These are phyloP conservation scores for Carex myosuroides DNA, from an alignment of 176 grass and related monocot species.

Conservation along the genomic window DNA sequence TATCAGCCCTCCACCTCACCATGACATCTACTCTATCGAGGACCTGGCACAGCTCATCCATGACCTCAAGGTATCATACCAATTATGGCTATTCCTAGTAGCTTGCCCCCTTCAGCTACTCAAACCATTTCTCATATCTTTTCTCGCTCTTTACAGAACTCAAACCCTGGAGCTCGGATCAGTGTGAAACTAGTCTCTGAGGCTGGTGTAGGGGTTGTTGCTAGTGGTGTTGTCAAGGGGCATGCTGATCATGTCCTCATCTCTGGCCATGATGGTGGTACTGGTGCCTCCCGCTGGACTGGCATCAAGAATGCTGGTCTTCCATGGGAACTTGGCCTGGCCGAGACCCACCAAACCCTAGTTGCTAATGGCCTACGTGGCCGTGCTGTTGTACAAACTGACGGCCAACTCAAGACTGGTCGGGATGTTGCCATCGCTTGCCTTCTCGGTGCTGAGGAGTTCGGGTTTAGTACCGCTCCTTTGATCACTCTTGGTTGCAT, in stretches of 20 bases:
- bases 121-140: slow-evolving; percentile 18
- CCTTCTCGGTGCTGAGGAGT: slow-evolving; percentile 96
- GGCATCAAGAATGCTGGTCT: slow-evolving; percentile 99
- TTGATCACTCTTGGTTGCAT: slow-evolving; percentile 96
- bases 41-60: slow-evolving; percentile 97
- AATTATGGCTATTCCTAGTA: not conserved
- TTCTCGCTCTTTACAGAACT: slow-evolving; percentile 50
- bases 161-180: slow-evolving; percentile 81
- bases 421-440: slow-evolving; percentile 95
- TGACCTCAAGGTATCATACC: slow-evolving; percentile 76
- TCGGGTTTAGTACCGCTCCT: slow-evolving; percentile 97
- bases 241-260: slow-evolving; percentile 96
- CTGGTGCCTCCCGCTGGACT: slow-evolving; percentile 95
- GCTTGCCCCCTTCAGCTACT: not conserved
- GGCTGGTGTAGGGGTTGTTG: slow-evolving; percentile 89
- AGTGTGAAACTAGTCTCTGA: slow-evolving; percentile 96
- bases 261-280: slow-evolving; percentile 94
- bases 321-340: slow-evolving; percentile 98
- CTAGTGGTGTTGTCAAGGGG: slow-evolving; percentile 96
- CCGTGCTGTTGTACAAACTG: slow-evolving; percentile 86
- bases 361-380: slow-evolving; percentile 91
- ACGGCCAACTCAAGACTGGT: slow-evolving; percentile 96
- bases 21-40: slow-evolving; percentile 99
- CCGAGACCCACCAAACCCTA: slow-evolving; percentile 95
- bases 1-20: slow-evolving; percentile 93